Evolutionary conservation across 805 yeast genomes (phyloP).

Genomic region (Jamesozyma piceae): DNA sequence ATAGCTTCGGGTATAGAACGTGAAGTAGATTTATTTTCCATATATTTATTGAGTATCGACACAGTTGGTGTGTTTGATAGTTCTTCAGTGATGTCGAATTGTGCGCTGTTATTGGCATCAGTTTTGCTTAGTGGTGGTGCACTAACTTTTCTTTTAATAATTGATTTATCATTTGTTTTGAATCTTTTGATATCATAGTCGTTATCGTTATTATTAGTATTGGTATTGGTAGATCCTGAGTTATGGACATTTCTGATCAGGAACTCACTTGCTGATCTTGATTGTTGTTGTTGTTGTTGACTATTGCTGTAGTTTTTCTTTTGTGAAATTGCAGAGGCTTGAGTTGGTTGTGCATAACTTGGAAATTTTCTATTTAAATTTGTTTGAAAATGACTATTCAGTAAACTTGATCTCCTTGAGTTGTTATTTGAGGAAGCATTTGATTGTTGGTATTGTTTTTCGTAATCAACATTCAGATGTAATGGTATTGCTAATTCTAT

Average conservation of each 20-base stretch:
- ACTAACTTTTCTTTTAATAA: slow-evolving; percentile 16
- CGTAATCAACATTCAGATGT: slow-evolving; percentile 20
- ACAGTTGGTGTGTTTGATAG: slow-evolving; percentile 17
- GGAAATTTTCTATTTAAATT: slow-evolving; percentile 16
- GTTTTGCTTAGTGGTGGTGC: slow-evolving; percentile 14
- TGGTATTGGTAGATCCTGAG: too few relatives aligned
- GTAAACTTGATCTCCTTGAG: slow-evolving; percentile 34
- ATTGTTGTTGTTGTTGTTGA: neutral
- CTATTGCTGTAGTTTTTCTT: neutral
- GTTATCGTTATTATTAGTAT: slow-evolving; percentile 4
- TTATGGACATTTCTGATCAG: slow-evolving; percentile 7
- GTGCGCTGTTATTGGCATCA: slow-evolving; percentile 1
- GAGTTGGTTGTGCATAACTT: slow-evolving; percentile 28
- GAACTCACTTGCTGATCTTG: slow-evolving; percentile 23
- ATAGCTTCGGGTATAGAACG: neutral
- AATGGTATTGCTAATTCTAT: slow-evolving; percentile 51
- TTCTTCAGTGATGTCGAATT: slow-evolving; percentile 27
- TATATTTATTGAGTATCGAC: slow-evolving; percentile 22
- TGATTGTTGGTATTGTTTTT: slow-evolving; percentile 7
- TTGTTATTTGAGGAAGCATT: slow-evolving; percentile 29
- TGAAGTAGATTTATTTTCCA: slow-evolving; percentile 6
- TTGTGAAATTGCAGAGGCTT: slow-evolving; percentile 11
- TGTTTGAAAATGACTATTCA: slow-evolving; percentile 6
- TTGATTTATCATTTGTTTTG: slow-evolving; percentile 3
- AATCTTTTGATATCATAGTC: slow-evolving; percentile 2